These are phyloP conservation scores for Mediolabrus comicus DNA, from an alignment of 108 stramenopile genomes.

Conservation along the genomic window DNA sequence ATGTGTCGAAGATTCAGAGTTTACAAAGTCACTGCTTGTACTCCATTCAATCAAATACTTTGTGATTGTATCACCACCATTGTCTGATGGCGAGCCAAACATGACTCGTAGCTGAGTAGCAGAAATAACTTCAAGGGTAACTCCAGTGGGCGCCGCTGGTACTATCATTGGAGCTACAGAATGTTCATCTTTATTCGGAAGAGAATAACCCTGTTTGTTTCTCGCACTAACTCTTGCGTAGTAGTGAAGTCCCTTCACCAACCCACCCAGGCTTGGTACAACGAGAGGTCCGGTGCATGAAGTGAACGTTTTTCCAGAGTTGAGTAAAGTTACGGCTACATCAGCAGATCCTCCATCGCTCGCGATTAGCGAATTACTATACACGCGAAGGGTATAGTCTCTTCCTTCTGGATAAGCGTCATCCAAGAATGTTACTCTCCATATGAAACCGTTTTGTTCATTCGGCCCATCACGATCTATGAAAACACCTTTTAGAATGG, in stretches of 20 bases:
- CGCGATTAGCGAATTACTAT: constrained; percentile 28
- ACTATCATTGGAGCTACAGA: constrained; percentile 65
- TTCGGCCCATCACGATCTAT: constrained; percentile 69
- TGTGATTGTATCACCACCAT: constrained; percentile 79
- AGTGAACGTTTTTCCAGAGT: constrained; percentile 49
- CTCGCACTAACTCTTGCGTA: constrained; percentile 80
- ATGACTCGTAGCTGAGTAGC: constrained; percentile 67
- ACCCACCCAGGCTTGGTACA: constrained; percentile 56
- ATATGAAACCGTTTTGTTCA: constrained; percentile 55
- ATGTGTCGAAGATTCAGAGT: constrained; percentile 30
- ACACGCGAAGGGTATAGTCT: constrained; percentile 57
- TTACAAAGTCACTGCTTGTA: constrained; percentile 42
- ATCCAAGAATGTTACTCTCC: constrained; percentile 85
- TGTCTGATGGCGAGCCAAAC: constrained; percentile 73
- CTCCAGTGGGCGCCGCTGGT: constrained; percentile 73
- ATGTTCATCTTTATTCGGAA: constrained; percentile 32
- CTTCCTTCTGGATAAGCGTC: constrained; percentile 45
- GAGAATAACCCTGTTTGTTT: constrained; percentile 73
- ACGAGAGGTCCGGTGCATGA: constrained; percentile 60
- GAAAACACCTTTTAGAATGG: constrained; percentile 57
- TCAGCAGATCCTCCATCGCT: constrained; percentile 44
- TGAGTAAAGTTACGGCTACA: constrained; percentile 35
- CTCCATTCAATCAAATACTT: constrained; percentile 79
- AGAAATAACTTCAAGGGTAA: constrained; percentile 62
- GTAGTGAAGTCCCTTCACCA: constrained; percentile 71